These are phyloP conservation scores for Phoenix dactylifera DNA, from an alignment of 176 grass and related monocot genomes.

Conservation along the genomic window DNA sequence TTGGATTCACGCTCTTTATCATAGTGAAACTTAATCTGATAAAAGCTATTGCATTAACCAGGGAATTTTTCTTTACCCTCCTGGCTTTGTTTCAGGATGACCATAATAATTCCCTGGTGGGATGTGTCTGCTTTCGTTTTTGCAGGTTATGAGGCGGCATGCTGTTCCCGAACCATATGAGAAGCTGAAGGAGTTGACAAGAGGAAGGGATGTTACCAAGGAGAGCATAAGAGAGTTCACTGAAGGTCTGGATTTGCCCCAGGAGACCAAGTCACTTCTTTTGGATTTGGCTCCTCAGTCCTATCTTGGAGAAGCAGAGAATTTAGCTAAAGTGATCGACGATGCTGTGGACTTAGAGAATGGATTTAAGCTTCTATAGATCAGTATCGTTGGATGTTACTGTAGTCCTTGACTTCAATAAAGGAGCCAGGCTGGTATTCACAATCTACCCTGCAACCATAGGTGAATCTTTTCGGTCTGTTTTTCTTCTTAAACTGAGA, in stretches of 20 bases:
- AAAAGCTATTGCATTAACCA: too few species aligned
- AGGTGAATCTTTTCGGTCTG: too few species aligned
- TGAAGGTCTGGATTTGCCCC: slow-evolving; percentile 56
- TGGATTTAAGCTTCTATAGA: slow-evolving; percentile 40
- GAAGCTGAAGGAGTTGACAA: slow-evolving; percentile 88
- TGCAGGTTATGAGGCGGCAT: slow-evolving; percentile 90
- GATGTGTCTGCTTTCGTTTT: background rate
- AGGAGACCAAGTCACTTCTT: slow-evolving; percentile 37
- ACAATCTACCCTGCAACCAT: too few species aligned
- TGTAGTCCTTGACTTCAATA: background rate
- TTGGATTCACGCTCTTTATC: too few species aligned
- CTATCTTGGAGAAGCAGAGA: slow-evolving; percentile 68
- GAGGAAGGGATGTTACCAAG: slow-evolving; percentile 66
- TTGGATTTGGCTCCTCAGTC: slow-evolving; percentile 60
- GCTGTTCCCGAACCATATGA: slow-evolving; percentile 76
- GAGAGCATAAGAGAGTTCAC: slow-evolving; percentile 71
- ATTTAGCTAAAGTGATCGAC: slow-evolving; percentile 52
- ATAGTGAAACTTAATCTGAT: too few species aligned
- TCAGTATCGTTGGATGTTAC: slow-evolving; percentile 8
- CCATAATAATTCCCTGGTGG: background rate
- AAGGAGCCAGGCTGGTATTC: too few species aligned
- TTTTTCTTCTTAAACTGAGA: too few species aligned
- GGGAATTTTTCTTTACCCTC: background rate
- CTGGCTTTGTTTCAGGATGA: background rate
- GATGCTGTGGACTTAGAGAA: slow-evolving; percentile 34